phyloP scores from a whole-genome alignment of 805 yeast species.

The Cyberlindnera misumaiensis region DNA sequence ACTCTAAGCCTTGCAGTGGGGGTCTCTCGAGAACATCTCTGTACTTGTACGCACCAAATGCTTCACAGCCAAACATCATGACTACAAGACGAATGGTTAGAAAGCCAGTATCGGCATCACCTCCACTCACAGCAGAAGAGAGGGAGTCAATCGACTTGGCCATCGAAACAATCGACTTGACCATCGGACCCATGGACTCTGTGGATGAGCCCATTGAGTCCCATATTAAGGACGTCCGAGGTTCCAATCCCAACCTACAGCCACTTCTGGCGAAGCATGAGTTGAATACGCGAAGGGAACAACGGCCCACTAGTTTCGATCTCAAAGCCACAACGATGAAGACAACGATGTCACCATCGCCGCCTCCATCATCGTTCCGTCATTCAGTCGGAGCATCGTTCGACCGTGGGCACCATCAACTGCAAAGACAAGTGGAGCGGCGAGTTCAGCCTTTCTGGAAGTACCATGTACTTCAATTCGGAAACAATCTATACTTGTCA shows the following conservation, averaged over 20 bases:
- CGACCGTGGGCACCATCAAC: slow-evolving; percentile 1
- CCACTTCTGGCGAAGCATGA: slow-evolving; percentile 11
- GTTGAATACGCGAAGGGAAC: not conserved
- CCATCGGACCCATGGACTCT: too few relatives aligned
- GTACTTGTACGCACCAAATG: too few relatives aligned
- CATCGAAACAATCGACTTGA: too few relatives aligned
- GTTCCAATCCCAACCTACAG: slow-evolving; percentile 21
- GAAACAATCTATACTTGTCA: slow-evolving; percentile 48
- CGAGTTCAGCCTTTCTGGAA: slow-evolving; percentile 28
- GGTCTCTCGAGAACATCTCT: too few relatives aligned
- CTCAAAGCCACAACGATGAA: too few relatives aligned
- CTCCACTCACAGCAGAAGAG: too few relatives aligned
- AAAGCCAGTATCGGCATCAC: not conserved
- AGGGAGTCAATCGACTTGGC: too few relatives aligned
- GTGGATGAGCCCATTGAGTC: too few relatives aligned
- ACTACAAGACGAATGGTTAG: too few relatives aligned
- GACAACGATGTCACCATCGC: too few relatives aligned
- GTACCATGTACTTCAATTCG: slow-evolving; percentile 52
- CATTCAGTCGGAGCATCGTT: slow-evolving; percentile 10
- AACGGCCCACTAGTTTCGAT: not conserved
- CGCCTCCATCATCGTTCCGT: not conserved
- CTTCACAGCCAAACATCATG: not conserved
- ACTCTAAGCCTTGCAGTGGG: too few relatives aligned
- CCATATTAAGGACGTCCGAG: not conserved
- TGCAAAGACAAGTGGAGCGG: too few relatives aligned